These are phyloP conservation scores for Xylaria nigripes DNA, from an alignment of 495 filamentous ascomycete genomes.

Conservation along the genomic window DNA sequence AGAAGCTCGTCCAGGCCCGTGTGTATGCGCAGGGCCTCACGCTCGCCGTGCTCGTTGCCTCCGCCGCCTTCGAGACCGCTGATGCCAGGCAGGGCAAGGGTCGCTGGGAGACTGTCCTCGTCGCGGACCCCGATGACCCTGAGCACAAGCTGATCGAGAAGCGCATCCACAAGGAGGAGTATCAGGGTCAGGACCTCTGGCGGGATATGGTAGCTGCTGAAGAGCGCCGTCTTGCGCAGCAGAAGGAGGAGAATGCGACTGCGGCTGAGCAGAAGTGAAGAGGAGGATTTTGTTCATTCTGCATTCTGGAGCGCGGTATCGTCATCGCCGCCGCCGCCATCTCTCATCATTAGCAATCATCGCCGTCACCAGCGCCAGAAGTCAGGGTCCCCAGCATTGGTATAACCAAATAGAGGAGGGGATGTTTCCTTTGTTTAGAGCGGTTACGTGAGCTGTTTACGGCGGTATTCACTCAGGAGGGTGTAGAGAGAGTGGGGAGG, in stretches of 20 bases:
- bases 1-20: slow-evolving; percentile 96
- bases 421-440: too few relatives aligned
- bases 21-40: slow-evolving; percentile 97
- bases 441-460: too few relatives aligned
- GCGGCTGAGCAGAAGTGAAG: background rate
- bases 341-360: background rate
- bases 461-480: too few relatives aligned
- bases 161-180: slow-evolving; percentile 61
- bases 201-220: slow-evolving; percentile 78
- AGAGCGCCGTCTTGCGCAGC: slow-evolving; percentile 58
- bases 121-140: slow-evolving; percentile 63
- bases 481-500: too few relatives aligned
- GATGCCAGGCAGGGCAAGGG: slow-evolving; percentile 72
- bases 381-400: too few relatives aligned
- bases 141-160: slow-evolving; percentile 66
- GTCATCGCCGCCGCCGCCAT: too few relatives aligned
- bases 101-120: slow-evolving; percentile 64
- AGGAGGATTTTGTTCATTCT: too few relatives aligned
- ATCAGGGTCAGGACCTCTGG: slow-evolving; percentile 80
- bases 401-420: too few relatives aligned
- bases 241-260: slow-evolving; percentile 33
- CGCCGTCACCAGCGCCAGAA: background rate
- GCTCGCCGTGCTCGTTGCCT: slow-evolving; percentile 76
- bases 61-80: slow-evolving; percentile 79
- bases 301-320: too few relatives aligned